A percentile compares a stretch with the other conserved stretches of the same genome.
Conservation (phyloP, 192 early-diverging fungal species). For the Podila epicladia region DNA sequence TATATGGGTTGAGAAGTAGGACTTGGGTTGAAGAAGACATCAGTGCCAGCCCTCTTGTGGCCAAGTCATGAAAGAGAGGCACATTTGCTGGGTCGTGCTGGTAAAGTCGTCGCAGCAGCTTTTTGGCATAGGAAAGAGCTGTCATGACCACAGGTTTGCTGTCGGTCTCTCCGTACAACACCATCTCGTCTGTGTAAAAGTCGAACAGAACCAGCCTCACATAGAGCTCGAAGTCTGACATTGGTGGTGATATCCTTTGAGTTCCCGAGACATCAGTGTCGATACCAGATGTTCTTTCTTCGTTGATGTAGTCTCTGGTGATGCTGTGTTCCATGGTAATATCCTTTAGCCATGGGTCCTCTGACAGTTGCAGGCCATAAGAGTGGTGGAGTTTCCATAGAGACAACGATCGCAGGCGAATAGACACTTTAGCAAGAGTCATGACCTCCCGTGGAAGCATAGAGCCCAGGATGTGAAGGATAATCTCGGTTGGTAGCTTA, state of each 20-base stretch:
- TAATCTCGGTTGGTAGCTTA: not conserved
- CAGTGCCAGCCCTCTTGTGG: not conserved
- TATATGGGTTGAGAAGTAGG: conserved; percentile 15
- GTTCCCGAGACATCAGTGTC: not conserved
- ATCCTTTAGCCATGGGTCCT: not conserved
- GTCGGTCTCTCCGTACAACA: not conserved
- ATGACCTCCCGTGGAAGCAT: conserved; percentile 1
- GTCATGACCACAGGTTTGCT: not conserved
- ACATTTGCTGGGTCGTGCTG: conserved; percentile 6
- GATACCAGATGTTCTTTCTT: not conserved
- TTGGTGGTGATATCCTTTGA: not conserved
- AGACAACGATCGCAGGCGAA: not conserved
- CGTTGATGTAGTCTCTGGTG: not conserved
- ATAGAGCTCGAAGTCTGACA: conserved; percentile 41
- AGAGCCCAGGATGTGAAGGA: not conserved
- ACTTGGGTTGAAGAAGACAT: not conserved
- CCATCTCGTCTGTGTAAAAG: conserved; percentile 13
- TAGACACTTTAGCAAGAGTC: not conserved
- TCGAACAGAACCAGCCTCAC: conserved; percentile 15
- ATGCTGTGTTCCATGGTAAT: not conserved
- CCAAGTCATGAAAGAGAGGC: not conserved
- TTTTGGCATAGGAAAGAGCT: conserved; percentile 10
- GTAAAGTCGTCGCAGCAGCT: conserved; percentile 35
- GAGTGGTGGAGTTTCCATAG: not conserved
- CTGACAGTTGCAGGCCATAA: not conserved